Evolutionary conservation across 192 early-diverging fungal species (phyloP), one percentile per base, ranked within the genome.

Genomic region (Dimargaris cristalligena): DNA sequence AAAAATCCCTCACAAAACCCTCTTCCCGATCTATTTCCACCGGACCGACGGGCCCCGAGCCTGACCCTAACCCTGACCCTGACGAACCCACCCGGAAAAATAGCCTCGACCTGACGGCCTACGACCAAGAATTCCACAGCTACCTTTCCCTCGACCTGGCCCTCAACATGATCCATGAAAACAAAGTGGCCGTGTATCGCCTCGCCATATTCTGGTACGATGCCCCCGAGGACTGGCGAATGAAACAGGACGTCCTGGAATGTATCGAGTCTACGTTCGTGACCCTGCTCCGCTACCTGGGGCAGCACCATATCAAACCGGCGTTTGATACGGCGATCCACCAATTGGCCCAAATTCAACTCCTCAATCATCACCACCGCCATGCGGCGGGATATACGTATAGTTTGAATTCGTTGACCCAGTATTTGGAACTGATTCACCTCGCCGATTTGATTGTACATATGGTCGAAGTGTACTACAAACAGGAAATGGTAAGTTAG

Each of bases 361-460:
- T 44, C 10, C 30, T 62, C n/a, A 20, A 29, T 33, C 22, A 34
- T 23, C 11, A n/a, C n/a, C n/a, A n/a, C n/a, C n/a, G n/a, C n/a
- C n/a, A 58, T 47, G 20, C 41, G 11, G 33, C 58, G 44, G 52
- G 26, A 34, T 38, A 38, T 44, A 44, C 62, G 35, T 65, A 63
- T 31, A 71, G 72, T 52, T 77, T 82, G 47, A 79, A 77, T 46
- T 85, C 78, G 45, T 67, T 82, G 32, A 76, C 66, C 61, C 86
- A 90, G 55, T 96, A 96, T 66, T 92, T 95, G 68, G 94, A 92
- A 65, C 71, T 98, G 41, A 84, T 96, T 18, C 94, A 98, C 70
- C 75, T 98, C 48, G 84, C 85, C 22, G 94, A 98, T 72, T 68
- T 96, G 52, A 83, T 88, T 31, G 83, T 90, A 51, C 94, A 98